Base-by-base conservation (phyloP, 345 rosid genomes). In the Citrus trifoliata region DNA sequence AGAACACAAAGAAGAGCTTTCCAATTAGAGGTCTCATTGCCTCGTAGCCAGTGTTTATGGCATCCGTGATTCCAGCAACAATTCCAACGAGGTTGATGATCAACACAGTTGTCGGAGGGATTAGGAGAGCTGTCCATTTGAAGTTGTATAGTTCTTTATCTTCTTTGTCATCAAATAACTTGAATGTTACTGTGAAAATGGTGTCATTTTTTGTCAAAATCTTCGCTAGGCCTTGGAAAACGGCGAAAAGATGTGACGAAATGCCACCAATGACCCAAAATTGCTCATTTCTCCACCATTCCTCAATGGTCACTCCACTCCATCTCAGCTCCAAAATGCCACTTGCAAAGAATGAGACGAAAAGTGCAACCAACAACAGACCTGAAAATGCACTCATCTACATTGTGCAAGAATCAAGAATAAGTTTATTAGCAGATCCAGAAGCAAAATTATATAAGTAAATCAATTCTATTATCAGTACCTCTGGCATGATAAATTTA, bases 281-380 rank as follows among this genome's bases (percentile, higher is more conserved):
- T 80, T 96, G 99, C 86, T 93, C 97, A 38, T 95, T 95, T 83
- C 99, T 91, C 97, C 98, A 95, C 97, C 98, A 95, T 86, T 96
- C 97, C 76, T 94, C 99, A 9, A 96, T 91, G 91, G 95, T 92
- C 73, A 94, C 98, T 79, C 98, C 99, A 25, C 99, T 96, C 98
- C 98, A 96, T 73, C 95, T 89, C 73, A 94, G 76, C 86, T 96
- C 97, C 74, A 94, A 94, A 82, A 94, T 90, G 66, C 97, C 97
- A 42, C 93, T 93, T 6, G 93, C 87, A 46, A 94, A 89, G 89
- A 93, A 93, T 46, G 99, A 94, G 70, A 87, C 75, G 82, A 96
- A 96, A 79, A 96, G 74, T 18, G 94, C 92, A 6, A 96, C 93
- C 90, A 96, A 91, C 87, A 89, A 90, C 67, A 96, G 90, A 83